Percentiles rank a stretch among this genome's conserved stretches.
phyloP scores from a whole-genome alignment of 1,284 basidiomycete genomes.

The Polyporus tsugae region DNA sequence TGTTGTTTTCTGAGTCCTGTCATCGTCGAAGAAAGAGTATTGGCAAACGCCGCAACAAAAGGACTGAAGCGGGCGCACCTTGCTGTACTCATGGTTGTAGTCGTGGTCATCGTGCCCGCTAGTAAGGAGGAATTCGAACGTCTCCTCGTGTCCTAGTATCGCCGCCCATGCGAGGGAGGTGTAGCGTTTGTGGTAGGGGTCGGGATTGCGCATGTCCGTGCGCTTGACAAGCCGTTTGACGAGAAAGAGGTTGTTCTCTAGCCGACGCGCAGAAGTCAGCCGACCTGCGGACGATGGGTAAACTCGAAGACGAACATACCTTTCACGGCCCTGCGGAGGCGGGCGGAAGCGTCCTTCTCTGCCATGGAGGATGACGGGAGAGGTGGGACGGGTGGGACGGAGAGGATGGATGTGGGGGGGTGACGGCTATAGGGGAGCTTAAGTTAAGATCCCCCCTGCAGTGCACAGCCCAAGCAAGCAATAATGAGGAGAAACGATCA shows the following conservation, averaged over 20 bases:
- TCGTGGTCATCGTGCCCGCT: slow-evolving; percentile 92
- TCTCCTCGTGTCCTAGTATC: slow-evolving; percentile 84
- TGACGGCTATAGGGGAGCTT: slow-evolving; percentile 26
- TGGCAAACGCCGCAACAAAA: slow-evolving; percentile 16
- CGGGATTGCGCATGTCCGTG: slow-evolving; percentile 90
- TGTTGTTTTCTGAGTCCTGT: slow-evolving; percentile 90
- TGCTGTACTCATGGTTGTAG: slow-evolving; percentile 57
- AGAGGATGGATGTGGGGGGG: slow-evolving; percentile 23
- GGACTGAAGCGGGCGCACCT: slow-evolving; percentile 58
- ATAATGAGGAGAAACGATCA: slow-evolving; percentile 36
- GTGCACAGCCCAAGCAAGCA: slow-evolving; percentile 37
- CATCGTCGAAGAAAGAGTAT: slow-evolving; percentile 1
- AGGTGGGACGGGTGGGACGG: slow-evolving; percentile 17
- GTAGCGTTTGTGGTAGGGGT: slow-evolving; percentile 74
- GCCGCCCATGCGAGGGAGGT: slow-evolving; percentile 93
- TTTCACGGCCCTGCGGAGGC: slow-evolving; percentile 83
- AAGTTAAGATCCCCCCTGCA: slow-evolving; percentile 20
- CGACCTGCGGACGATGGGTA: slow-evolving; percentile 32
- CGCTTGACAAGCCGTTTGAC: slow-evolving; percentile 83
- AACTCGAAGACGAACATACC: slow-evolving; percentile 49
- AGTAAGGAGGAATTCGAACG: slow-evolving; percentile 86
- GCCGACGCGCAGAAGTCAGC: slow-evolving; percentile 24
- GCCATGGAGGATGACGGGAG: slow-evolving; percentile 58
- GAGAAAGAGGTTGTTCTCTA: slow-evolving; percentile 92
- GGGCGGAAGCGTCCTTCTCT: slow-evolving; percentile 79